Percentiles rank a stretch among this genome's conserved stretches.
Conservation (phyloP, 2,329 filamentous ascomycete genomes). For the Cyclaneusma minus region DNA sequence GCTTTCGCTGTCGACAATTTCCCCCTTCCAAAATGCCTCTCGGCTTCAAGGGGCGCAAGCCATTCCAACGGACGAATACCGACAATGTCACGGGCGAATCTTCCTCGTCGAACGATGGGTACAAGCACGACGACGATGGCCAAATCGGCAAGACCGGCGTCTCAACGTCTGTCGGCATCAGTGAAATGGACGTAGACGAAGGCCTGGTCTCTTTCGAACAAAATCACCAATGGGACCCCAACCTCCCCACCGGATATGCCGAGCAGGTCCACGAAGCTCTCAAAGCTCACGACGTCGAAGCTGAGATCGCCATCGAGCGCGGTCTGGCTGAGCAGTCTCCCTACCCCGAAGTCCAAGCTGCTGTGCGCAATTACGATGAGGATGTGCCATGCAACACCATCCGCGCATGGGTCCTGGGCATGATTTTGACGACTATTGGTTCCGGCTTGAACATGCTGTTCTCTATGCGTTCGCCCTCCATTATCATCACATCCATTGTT, state of each 20-base stretch:
- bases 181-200: conserved; percentile 1
- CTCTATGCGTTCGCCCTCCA: conserved; percentile 8
- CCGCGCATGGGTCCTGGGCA: conserved; percentile 47
- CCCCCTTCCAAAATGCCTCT: conserved; percentile 2
- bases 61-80: conserved; percentile 1
- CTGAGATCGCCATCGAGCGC: conserved; percentile 20
- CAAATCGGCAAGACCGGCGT: background rate
- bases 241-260: conserved; percentile 7
- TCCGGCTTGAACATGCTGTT: conserved; percentile 11
- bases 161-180: background rate
- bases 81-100: background rate
- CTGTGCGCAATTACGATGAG: conserved; percentile 49
- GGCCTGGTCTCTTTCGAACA: conserved; percentile 5
- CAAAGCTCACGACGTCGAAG: conserved; percentile 14
- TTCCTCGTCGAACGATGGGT: background rate
- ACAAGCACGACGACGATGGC: background rate
- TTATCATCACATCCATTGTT: conserved; percentile 11
- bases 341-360: conserved; percentile 42
- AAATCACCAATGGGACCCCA: conserved; percentile 7
- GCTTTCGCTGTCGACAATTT: too few species aligned
- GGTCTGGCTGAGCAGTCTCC: conserved; percentile 38
- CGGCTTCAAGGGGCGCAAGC: conserved; percentile 1
- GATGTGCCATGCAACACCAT: conserved; percentile 51
- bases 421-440: conserved; percentile 17
- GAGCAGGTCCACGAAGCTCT: conserved; percentile 6